These are phyloP conservation scores for Glaciozyma antarctica DNA, from an alignment of 768 basidiomycete species.

Conservation along the genomic window DNA sequence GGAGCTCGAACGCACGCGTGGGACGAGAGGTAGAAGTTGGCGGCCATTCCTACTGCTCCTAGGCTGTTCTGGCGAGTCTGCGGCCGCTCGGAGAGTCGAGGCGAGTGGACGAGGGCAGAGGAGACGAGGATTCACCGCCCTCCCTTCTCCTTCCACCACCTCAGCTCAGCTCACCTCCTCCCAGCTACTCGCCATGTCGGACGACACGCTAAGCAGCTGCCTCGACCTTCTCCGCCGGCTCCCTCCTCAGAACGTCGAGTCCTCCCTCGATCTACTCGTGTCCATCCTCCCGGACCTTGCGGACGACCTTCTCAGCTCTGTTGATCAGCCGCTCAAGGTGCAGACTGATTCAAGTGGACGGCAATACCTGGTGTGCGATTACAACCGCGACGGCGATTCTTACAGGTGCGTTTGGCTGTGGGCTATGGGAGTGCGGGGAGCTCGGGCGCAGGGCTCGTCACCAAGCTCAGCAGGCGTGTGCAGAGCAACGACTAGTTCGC, in stretches of 20 bases:
- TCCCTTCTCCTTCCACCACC: too few relatives aligned
- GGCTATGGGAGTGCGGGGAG: not conserved
- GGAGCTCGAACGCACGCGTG: constrained; percentile 46
- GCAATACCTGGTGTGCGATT: constrained; percentile 58
- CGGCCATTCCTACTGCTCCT: constrained; percentile 51
- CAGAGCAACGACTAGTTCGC: too few relatives aligned
- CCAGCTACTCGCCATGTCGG: not conserved
- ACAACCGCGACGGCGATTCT: constrained; percentile 36
- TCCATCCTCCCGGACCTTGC: constrained; percentile 82
- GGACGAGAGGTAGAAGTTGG: constrained; percentile 84
- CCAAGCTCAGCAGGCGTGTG: not conserved
- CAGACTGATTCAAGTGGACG: constrained; percentile 68
- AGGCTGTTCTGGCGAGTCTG: too few relatives aligned
- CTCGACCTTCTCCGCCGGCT: constrained; percentile 90
- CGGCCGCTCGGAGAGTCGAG: too few relatives aligned
- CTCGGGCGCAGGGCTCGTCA: not conserved
- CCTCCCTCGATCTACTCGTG: constrained; percentile 74
- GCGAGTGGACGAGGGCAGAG: too few relatives aligned
- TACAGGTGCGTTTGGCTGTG: constrained; percentile 18
- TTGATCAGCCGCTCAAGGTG: constrained; percentile 85
- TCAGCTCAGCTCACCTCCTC: too few relatives aligned
- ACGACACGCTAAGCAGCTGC: constrained; percentile 9
- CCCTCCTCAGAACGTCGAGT: constrained; percentile 79
- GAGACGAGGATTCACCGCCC: too few relatives aligned
- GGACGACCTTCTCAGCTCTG: constrained; percentile 86